Conservation (phyloP, 2,329 filamentous ascomycete species). For the Epichloe sibirici region DNA sequence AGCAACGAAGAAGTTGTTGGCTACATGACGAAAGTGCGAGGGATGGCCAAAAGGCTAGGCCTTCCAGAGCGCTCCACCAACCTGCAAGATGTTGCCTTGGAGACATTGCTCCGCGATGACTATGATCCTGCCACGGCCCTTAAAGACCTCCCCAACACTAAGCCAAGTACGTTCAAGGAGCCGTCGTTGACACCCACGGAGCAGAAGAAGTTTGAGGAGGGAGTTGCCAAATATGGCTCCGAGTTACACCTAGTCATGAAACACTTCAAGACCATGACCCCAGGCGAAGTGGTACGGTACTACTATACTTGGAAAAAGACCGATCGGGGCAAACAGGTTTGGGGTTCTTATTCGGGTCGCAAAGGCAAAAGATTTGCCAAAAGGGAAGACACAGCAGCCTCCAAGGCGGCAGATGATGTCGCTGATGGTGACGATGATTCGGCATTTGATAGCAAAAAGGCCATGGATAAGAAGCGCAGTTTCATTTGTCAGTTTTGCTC, state of each 20-base stretch:
- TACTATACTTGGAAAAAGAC: constrained; percentile 99
- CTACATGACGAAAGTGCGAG: constrained; percentile 62
- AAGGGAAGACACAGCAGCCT: constrained; percentile 55
- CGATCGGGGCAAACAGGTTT: constrained; percentile 69
- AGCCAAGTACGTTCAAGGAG: constrained; percentile 68
- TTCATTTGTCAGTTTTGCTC: constrained; percentile 94
- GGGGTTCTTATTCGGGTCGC: constrained; percentile 77
- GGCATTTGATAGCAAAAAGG: constrained; percentile 85
- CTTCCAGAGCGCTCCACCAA: constrained; percentile 71
- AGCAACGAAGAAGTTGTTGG: constrained; percentile 52
- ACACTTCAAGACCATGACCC: constrained; percentile 71
- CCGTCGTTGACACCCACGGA: constrained; percentile 69
- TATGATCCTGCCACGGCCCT: constrained; percentile 64
- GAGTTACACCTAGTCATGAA: constrained; percentile 74
- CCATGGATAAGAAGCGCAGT: constrained; percentile 60
- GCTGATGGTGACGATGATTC: constrained; percentile 91
- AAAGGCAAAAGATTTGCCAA: constrained; percentile 84
- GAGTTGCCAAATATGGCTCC: constrained; percentile 77
- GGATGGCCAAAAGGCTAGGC: constrained; percentile 53
- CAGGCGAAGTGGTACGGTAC: constrained; percentile 74
- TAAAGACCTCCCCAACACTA: constrained; percentile 52
- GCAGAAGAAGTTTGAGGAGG: constrained; percentile 84
- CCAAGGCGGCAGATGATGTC: constrained; percentile 80
- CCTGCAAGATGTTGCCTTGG: constrained; percentile 70
- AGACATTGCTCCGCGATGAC: constrained; percentile 57